Base-by-base conservation (phyloP, 2,329 filamentous ascomycete species). In the Fusarium sacchari region DNA sequence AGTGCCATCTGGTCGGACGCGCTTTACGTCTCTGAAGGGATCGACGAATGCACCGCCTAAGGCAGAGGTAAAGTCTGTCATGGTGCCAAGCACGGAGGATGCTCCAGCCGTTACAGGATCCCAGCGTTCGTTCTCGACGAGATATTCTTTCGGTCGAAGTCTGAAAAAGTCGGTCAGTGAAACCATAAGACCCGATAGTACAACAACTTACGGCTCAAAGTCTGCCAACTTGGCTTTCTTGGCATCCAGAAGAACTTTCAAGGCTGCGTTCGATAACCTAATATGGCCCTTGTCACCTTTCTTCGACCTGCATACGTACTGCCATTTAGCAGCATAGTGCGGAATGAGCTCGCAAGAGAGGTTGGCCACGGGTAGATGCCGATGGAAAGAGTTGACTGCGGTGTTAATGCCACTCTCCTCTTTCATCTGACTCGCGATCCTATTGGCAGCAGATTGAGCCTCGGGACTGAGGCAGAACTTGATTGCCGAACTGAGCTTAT, bases 401-500 rank as follows among this genome's bases (percentile, higher is more conserved):
- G 50, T 20, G 2, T 28, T 17, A 3, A 65, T 58, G 0, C 62
- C 62, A 3, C 26, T 53, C n/a, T 65, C 62, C 2, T n/a, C n/a
- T 20, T 6, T 64, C 73, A 50, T 75, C 62, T 12, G 68, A 34
- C 7, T 13, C 1, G 59, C 40, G 2, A 64, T 47, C 4, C 4
- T 42, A 3, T 34, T 50, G 14, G 64, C 67, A 18, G 71, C 73
- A 5, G 20, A 18, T 6, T 66, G 55, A 1, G 73, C 73, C 20
- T 71, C 52, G 0, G 65, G 64, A 2, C 62, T 64, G 2, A 77
- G 68, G 15, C 71, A 74, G 20, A 73, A 71, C 9, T 28, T 56
- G n/a, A 77, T 77, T 2, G 75, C 75, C 2, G 71, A 44, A 50
- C 57, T 44, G 13, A 77, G 71, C 5, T 74, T 76, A 5, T 76